Base-by-base conservation (phyloP, 768 basidiomycete species). In the Collybiopsis luxurians region DNA sequence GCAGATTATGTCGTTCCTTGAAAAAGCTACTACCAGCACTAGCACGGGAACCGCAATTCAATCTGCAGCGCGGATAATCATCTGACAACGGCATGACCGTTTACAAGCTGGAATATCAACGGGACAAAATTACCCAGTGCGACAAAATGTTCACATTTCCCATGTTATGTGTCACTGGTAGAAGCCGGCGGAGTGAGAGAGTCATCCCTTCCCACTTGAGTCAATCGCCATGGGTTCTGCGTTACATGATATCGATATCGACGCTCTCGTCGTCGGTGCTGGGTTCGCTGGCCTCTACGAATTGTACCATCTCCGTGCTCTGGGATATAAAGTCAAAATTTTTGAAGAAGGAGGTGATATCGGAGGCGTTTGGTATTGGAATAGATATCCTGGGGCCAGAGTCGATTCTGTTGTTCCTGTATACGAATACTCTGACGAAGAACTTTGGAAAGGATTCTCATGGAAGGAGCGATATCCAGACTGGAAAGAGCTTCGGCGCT, bases 301-400 rank as follows among this genome's bases (percentile, higher is more conserved):
- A 23, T 26, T 57, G 4, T 24, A 50, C 44, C 47, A 57, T 15
- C 48, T 49, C 27, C 47, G 56, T 50, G 13, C 26, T 2, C 23
- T 49, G 31, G 56, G 56, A 24, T 57, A 27, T n/a, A 21, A 31
- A 13, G 46, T 57, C 1, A 49, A 57, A 28, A 46, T 51, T 26
- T 57, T 50, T 40, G 56, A 57, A 43, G 65, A 66, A 2, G 67
- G 58, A 1, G 50, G 57, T 39, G 53, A 59, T 27, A 36, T 69
- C 2, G 68, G 68, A 3, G 68, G 68, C 0, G 64, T 63, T 2
- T 69, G 68, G 68, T 65, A 46, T 27, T 38, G 31, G 47, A 69
- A 69, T 51, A 60, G 65, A 30, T 69, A 69, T 47, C 66, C 67
- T 4, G 67, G 67, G 23, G 64, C 65, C 4, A 66, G 66, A 13